Evolutionary conservation across 1,284 basidiomycete genomes (phyloP).

Genomic region (Boletellus deceptivus): DNA sequence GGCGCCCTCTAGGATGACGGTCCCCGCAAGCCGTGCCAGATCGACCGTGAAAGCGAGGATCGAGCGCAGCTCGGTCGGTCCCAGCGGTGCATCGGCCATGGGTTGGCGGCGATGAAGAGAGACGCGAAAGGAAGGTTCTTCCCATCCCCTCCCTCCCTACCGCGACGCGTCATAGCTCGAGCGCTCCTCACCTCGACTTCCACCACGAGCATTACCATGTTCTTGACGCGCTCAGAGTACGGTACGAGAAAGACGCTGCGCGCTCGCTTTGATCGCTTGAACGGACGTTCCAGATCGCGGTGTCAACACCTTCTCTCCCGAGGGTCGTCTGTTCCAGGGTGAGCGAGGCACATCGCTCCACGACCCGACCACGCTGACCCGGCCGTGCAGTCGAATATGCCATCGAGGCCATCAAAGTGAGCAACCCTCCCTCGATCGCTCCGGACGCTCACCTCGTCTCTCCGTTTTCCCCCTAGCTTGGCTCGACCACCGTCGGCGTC

Average conservation of each 20-base stretch:
- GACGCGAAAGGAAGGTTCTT: conserved; percentile 29
- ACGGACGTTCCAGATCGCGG: conserved; percentile 72
- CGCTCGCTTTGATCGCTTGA: background rate
- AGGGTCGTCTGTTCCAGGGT: conserved; percentile 94
- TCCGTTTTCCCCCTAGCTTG: conserved; percentile 58
- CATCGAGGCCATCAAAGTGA: conserved; percentile 95
- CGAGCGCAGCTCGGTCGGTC: conserved; percentile 42
- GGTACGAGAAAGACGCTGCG: conserved; percentile 44
- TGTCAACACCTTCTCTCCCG: conserved; percentile 99
- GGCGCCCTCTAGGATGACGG: conserved; percentile 70
- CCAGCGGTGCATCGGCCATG: background rate
- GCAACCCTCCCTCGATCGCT: conserved; percentile 4
- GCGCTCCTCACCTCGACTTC: conserved; percentile 3
- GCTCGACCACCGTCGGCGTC: conserved; percentile 96
- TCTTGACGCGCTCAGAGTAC: conserved; percentile 92
- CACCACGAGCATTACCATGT: conserved; percentile 53
- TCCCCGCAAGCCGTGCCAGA: conserved; percentile 69
- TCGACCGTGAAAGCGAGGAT: conserved; percentile 72
- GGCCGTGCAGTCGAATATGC: conserved; percentile 88
- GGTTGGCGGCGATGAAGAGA: too few relatives aligned
- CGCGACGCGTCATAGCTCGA: conserved; percentile 23
- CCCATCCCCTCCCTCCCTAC: conserved; percentile 26
- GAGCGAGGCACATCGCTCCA: conserved; percentile 9
- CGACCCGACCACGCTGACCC: conserved; percentile 8
- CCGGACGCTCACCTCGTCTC: background rate